Base-by-base conservation (phyloP, 2,329 filamentous ascomycete species). In the Aureobasidium namibiae region DNA sequence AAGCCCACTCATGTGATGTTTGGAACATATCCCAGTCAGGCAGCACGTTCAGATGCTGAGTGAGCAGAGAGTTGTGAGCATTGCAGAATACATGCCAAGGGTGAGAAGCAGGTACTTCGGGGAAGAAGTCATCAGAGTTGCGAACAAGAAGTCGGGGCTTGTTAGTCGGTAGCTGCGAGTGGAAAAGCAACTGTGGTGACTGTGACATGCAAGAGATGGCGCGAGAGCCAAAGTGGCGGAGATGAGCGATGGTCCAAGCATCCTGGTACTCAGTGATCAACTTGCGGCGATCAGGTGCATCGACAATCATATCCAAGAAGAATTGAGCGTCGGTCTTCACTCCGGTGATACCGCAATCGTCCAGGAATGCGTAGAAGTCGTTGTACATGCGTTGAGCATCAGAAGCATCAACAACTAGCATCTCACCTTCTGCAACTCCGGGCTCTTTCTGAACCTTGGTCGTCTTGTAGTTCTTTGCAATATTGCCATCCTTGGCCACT, bases 61-160 rank as follows among this genome's bases (percentile, higher is more conserved):
- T 92, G 14, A 97, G 77, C 0, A 97, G 78, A 33, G 84, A 80
- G 70, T 95, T 96, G 73, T 96, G 89, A 0, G 92, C 92, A 69
- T 97, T 99, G 63, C 87, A 84, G 78, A 95, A 99, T 36, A 97
- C 82, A 71, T 99, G 94, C 92, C 94, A 99, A 0, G 92, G 83
- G 63, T 99, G 94, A 7, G 88, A 90, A 0, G 84, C 81, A 0
- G 86, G 82, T 4, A 91, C 82, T 45, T 91, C 83, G 0, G 94
- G 94, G 72, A 95, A 96, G 78, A 92, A 99, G 73, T 97, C 89
- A 62, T 86, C 92, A 0, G 89, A 95, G 73, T 95, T 97, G 48
- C 94, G 87, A 18, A 91, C 82, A 0, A 92, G 77, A 24, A 95
- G 79, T 0, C 83, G 78, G 0, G 89, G 89, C 52, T 85, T 84